These are phyloP conservation scores for Fusarium brachygibbosum DNA, from an alignment of 2,329 filamentous ascomycete species.

Conservation along the genomic window DNA sequence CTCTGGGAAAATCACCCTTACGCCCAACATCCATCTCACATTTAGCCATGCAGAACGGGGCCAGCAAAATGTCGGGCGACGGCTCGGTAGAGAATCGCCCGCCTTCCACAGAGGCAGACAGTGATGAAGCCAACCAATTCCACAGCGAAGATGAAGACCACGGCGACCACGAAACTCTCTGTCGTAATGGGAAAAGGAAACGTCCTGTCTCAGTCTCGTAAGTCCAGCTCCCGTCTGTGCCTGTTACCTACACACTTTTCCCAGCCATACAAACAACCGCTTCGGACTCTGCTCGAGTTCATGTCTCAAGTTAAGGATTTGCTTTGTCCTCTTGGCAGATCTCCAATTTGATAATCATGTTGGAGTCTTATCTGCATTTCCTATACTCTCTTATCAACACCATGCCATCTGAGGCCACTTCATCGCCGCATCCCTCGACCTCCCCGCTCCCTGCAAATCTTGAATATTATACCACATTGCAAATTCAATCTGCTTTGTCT, in stretches of 20 bases:
- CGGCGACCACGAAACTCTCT: slow-evolving; percentile 55
- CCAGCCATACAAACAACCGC: slow-evolving; percentile 8
- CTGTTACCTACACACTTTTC: slow-evolving; percentile 30
- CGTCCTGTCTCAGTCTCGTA: slow-evolving; percentile 73
- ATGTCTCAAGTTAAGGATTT: slow-evolving; percentile 22
- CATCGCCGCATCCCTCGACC: slow-evolving; percentile 32
- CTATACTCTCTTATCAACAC: slow-evolving; percentile 34
- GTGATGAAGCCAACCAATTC: slow-evolving; percentile 58
- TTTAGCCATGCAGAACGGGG: slow-evolving; percentile 48
- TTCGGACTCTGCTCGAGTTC: slow-evolving; percentile 8
- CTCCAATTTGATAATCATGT: slow-evolving; percentile 30
- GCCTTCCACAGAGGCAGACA: slow-evolving; percentile 58
- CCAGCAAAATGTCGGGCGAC: slow-evolving; percentile 45
- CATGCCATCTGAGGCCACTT: slow-evolving; percentile 39
- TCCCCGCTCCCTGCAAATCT: slow-evolving; percentile 34
- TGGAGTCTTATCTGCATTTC: slow-evolving; percentile 44
- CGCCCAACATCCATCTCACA: slow-evolving; percentile 27
- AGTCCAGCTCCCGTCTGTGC: slow-evolving; percentile 32
- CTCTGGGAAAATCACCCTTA: slow-evolving; percentile 20
- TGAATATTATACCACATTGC: slow-evolving; percentile 25
- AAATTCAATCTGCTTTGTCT: slow-evolving; percentile 35
- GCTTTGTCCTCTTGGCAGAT: slow-evolving; percentile 12
- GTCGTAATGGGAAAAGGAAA: slow-evolving; percentile 66
- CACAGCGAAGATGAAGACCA: slow-evolving; percentile 62
- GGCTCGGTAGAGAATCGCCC: slow-evolving; percentile 53